These are phyloP conservation scores for Saxophila tyrrhenica DNA, from an alignment of 495 filamentous ascomycete species.

Conservation along the genomic window DNA sequence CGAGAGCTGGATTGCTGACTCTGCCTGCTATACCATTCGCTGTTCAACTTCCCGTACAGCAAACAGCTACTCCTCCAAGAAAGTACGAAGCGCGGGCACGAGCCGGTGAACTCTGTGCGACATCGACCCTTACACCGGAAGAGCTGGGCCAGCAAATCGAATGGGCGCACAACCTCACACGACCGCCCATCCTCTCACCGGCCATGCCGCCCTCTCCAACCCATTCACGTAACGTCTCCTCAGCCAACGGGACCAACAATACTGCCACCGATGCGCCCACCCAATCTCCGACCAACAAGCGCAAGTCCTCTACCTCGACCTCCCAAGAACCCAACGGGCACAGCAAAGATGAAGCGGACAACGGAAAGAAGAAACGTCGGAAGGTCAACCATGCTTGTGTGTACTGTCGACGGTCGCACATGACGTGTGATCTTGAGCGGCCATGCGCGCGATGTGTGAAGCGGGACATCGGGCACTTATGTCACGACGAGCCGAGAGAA, in stretches of 20 bases:
- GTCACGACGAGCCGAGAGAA: constrained; percentile 93
- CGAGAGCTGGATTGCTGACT: neutral
- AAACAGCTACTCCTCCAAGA: no score
- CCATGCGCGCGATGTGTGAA: constrained; percentile 98
- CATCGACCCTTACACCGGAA: no score
- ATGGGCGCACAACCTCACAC: no score
- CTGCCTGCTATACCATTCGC: neutral
- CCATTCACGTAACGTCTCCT: neutral
- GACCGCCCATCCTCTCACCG: no score
- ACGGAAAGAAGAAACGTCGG: constrained; percentile 66
- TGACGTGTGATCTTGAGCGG: constrained; percentile 99
- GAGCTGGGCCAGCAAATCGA: no score
- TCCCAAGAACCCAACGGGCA: constrained; percentile 38
- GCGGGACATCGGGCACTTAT: constrained; percentile 96
- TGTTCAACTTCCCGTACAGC: neutral
- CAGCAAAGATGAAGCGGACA: neutral
- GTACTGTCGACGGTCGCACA: constrained; percentile 99
- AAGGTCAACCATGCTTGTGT: constrained; percentile 99
- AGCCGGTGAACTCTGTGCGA: no score
- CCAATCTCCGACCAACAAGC: constrained; percentile 1
- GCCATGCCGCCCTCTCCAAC: neutral
- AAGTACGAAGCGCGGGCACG: no score
- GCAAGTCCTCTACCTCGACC: constrained; percentile 8
- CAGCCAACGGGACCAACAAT: neutral
- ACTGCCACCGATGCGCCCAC: neutral